A percentile compares a stretch with the other conserved stretches of the same genome.
These are phyloP conservation scores for Gynostemma pentaphyllum DNA, from an alignment of 306 rosid genomes.

Conservation along the genomic window DNA sequence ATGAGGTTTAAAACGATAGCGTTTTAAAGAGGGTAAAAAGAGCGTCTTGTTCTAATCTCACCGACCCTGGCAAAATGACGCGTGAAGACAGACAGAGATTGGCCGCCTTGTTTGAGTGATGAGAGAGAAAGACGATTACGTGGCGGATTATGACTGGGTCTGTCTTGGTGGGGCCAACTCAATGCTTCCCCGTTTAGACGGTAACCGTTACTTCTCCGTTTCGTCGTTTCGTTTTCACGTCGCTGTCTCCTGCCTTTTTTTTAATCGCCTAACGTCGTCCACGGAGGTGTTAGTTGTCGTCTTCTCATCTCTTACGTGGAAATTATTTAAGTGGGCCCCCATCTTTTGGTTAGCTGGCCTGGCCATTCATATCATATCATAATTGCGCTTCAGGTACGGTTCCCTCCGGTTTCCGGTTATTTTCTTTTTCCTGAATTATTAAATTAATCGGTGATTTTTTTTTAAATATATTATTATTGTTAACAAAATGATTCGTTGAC, in stretches of 20 bases:
- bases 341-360: background rate
- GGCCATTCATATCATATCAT: background rate
- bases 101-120: slow-evolving; percentile 12
- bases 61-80: slow-evolving; percentile 10
- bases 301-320: background rate
- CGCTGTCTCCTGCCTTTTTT: background rate
- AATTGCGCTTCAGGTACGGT: background rate
- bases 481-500: background rate
- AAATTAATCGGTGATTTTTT: background rate
- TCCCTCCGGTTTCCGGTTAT: background rate
- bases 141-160: background rate
- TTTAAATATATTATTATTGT: too few relatives aligned
- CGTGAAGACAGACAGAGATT: slow-evolving; percentile 8
- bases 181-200: slow-evolving; percentile 2
- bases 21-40: background rate
- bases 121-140: background rate
- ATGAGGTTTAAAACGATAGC: background rate
- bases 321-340: background rate
- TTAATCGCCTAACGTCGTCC: background rate
- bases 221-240: background rate
- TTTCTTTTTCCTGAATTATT: background rate
- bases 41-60: background rate
- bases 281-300: background rate
- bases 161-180: slow-evolving; percentile 2
- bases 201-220: background rate